Conservation (phyloP, 1,139 yeast species). For the Spencermartinsiella ligniputridi region DNA sequence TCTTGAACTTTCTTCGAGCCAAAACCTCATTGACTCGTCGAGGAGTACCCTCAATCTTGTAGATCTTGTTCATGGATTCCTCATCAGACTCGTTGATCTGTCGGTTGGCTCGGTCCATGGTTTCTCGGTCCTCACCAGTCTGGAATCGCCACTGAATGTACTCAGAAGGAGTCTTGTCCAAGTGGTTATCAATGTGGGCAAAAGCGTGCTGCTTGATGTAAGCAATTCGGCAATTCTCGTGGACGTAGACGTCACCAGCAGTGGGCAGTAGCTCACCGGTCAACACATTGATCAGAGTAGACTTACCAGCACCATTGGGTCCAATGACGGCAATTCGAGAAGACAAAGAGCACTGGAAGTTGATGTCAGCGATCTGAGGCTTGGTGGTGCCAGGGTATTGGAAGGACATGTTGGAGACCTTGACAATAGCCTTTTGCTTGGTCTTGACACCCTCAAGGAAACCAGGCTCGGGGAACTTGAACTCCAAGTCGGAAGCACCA, state of each 20-base stretch:
- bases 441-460: slow-evolving; percentile 99
- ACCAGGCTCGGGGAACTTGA: slow-evolving; percentile 99
- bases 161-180: slow-evolving; percentile 99
- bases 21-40: slow-evolving; percentile 95
- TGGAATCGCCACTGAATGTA: slow-evolving; percentile 99
- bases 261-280: slow-evolving; percentile 99
- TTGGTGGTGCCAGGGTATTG: slow-evolving; percentile 98
- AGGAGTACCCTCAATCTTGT: slow-evolving; percentile 97
- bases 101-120: slow-evolving; percentile 99
- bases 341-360: slow-evolving; percentile 98
- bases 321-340: slow-evolving; percentile 99
- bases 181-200: slow-evolving; percentile 97
- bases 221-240: slow-evolving; percentile 99
- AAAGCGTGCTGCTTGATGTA: slow-evolving; percentile 99
- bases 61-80: slow-evolving; percentile 98
- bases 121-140: slow-evolving; percentile 99
- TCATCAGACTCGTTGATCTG: slow-evolving; percentile 96
- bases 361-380: slow-evolving; percentile 86
- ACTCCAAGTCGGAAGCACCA: slow-evolving; percentile 95
- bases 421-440: slow-evolving; percentile 98
- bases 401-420: slow-evolving; percentile 94
- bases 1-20: slow-evolving; percentile 99
- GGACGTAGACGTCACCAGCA: slow-evolving; percentile 96
- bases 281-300: slow-evolving; percentile 95
- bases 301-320: slow-evolving; percentile 99